phyloP scores from a whole-genome alignment of 495 filamentous ascomycete species.

The Aspergillus nidulans region DNA sequence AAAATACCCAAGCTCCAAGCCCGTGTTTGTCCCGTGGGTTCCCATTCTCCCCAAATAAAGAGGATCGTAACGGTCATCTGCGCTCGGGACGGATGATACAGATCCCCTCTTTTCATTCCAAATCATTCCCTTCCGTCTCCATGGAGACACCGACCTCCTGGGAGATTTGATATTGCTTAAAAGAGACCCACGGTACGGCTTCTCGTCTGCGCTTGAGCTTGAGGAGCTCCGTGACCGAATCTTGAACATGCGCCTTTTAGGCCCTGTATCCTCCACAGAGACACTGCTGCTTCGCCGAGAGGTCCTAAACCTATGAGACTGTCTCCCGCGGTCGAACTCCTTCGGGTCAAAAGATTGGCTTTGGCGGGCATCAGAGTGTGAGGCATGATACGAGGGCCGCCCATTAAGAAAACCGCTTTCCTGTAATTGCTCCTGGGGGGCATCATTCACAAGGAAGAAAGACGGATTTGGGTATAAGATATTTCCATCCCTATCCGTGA shows the following conservation, averaged over 20 bases:
- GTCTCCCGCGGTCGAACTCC: constrained; percentile 31
- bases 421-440: constrained; percentile 15
- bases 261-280: constrained; percentile 21
- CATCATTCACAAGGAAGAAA: constrained; percentile 20
- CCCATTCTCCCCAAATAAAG: constrained; percentile 45
- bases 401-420: constrained; percentile 14
- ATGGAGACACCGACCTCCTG: constrained; percentile 8
- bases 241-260: constrained; percentile 23
- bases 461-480: constrained; percentile 56
- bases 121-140: constrained; percentile 2
- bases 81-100: constrained; percentile 35
- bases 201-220: constrained; percentile 26
- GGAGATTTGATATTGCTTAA: background rate
- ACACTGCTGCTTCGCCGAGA: constrained; percentile 28
- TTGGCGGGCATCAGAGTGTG: constrained; percentile 27
- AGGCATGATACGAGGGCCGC: constrained; percentile 25
- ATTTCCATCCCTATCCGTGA: constrained; percentile 69
- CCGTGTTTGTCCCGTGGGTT: constrained; percentile 45
- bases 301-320: constrained; percentile 24
- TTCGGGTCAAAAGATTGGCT: constrained; percentile 28
- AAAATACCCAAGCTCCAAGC: constrained; percentile 40
- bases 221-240: constrained; percentile 30
- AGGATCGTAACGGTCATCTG: constrained; percentile 31
- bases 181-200: constrained; percentile 4
- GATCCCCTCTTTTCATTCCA: constrained; percentile 22